Percentiles rank a stretch among this genome's conserved stretches.
Evolutionary conservation across 352 stramenopile genomes (phyloP).

Genomic region (Poterioochromonas sp.): DNA sequence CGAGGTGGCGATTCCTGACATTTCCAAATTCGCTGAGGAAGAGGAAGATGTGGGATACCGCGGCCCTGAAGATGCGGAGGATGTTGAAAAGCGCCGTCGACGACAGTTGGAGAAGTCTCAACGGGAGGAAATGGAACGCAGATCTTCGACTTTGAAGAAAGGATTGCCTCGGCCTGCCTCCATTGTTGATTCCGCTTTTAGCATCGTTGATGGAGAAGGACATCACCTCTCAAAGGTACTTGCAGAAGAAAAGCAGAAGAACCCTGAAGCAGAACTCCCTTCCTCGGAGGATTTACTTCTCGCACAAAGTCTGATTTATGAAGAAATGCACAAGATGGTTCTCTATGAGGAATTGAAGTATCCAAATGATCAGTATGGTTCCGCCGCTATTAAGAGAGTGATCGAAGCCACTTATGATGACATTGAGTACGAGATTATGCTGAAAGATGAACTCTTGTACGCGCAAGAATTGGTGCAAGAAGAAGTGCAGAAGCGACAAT

Average conservation of each 20-base stretch:
- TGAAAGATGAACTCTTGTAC: background rate
- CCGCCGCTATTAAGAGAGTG: too few species aligned
- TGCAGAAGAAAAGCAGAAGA: too few species aligned
- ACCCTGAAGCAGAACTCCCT: too few species aligned
- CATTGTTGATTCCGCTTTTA: too few species aligned
- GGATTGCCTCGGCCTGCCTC: slow-evolving; percentile 47
- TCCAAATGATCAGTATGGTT: slow-evolving; percentile 23
- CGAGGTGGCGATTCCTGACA: slow-evolving; percentile 42
- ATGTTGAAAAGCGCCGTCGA: slow-evolving; percentile 58
- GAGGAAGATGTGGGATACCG: slow-evolving; percentile 42
- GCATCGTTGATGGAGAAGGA: too few species aligned
- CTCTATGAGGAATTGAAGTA: slow-evolving; percentile 35
- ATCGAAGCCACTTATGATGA: background rate
- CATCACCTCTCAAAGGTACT: too few species aligned
- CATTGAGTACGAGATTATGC: background rate
- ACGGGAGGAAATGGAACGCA: slow-evolving; percentile 51
- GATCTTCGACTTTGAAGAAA: slow-evolving; percentile 43
- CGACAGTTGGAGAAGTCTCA: slow-evolving; percentile 50
- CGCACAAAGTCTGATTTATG: slow-evolving; percentile 27
- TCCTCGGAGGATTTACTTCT: too few species aligned
- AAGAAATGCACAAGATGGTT: slow-evolving; percentile 32
- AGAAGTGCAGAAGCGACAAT: too few species aligned
- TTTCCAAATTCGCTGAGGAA: slow-evolving; percentile 52
- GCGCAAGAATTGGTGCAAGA: background rate
- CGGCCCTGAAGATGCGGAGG: slow-evolving; percentile 66